phyloP scores from a whole-genome alignment of 257 asterid species.

The Paraleonurus japonicus region DNA sequence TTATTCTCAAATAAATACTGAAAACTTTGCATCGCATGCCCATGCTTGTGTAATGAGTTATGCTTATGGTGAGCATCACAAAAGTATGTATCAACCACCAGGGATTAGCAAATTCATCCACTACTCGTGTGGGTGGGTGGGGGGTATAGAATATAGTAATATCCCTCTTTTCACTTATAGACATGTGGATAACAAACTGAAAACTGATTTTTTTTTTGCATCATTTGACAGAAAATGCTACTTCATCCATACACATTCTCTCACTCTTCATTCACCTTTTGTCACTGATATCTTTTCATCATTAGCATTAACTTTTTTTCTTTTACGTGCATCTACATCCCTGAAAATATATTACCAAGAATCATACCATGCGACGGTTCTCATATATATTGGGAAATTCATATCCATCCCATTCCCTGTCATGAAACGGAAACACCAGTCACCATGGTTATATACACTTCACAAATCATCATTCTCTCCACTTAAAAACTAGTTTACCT shows the following conservation, averaged over 20 bases:
- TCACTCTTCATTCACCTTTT: background rate
- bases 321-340: background rate
- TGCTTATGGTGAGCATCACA: background rate
- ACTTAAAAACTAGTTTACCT: background rate
- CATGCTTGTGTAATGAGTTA: background rate
- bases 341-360: background rate
- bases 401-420: background rate
- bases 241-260: background rate
- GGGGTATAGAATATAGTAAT: background rate
- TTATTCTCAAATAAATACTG: constrained; percentile 3
- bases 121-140: background rate
- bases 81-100: constrained; percentile 10
- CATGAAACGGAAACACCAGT: background rate
- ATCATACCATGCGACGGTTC: background rate
- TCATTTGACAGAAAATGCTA: background rate
- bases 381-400: background rate
- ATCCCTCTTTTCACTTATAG: background rate
- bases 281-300: background rate
- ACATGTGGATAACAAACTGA: background rate
- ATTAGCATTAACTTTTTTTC: background rate
- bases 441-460: background rate
- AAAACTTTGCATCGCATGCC: background rate
- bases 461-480: constrained; percentile 4
- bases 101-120: constrained; percentile 10
- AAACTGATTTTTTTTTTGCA: background rate